These are phyloP conservation scores for Phytophthora melonis DNA, from an alignment of 352 stramenopile genomes.

Conservation along the genomic window DNA sequence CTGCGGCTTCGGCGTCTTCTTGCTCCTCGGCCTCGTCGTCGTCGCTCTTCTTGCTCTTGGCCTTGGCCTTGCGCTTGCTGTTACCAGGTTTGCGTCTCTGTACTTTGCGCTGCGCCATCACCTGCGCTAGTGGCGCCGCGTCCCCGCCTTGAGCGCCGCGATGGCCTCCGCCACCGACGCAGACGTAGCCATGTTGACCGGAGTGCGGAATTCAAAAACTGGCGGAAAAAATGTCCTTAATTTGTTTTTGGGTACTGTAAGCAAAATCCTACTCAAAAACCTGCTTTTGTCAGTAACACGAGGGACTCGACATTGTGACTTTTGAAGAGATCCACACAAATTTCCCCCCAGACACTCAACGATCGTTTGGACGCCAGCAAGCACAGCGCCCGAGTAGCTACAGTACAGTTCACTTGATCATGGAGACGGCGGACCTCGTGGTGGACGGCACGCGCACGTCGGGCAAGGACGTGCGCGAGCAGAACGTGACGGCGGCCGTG, in stretches of 20 bases:
- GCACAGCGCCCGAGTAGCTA: conserved; percentile 23
- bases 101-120: conserved; percentile 51
- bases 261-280: too few relatives aligned
- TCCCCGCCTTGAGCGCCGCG: conserved; percentile 49
- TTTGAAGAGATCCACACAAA: conserved; percentile 63
- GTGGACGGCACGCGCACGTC: conserved; percentile 93
- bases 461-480: conserved; percentile 94
- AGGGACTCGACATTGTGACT: conserved; percentile 6
- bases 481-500: conserved; percentile 97
- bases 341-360: conserved; percentile 37
- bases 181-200: not conserved
- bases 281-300: conserved; percentile 20
- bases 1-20: conserved; percentile 10
- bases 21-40: conserved; percentile 13
- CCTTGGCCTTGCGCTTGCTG: conserved; percentile 27
- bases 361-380: conserved; percentile 42
- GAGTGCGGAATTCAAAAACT: conserved; percentile 33
- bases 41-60: conserved; percentile 39
- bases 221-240: too few relatives aligned
- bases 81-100: conserved; percentile 29
- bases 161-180: conserved; percentile 48
- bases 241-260: too few relatives aligned
- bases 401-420: conserved; percentile 19
- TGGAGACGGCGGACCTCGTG: conserved; percentile 86
- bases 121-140: conserved; percentile 38